Conservation (phyloP, 2,329 filamentous ascomycete genomes). For the Epichloe coenophiala region DNA sequence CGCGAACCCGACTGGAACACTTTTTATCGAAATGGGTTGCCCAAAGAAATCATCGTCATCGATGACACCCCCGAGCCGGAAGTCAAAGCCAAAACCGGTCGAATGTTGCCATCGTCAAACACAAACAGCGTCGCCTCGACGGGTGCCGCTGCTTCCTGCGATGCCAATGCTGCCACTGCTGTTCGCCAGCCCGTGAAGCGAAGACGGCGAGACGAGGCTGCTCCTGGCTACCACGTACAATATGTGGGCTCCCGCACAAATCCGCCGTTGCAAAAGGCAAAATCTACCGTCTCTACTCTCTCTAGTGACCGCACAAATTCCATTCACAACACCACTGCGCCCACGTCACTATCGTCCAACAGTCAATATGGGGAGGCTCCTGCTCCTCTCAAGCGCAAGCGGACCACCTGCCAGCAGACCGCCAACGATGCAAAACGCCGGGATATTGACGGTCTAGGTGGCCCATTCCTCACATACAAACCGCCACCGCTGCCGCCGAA, state of each 20-base stretch:
- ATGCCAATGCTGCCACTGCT: constrained; percentile 7
- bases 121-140: constrained; percentile 17
- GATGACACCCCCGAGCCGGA: constrained; percentile 55
- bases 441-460: constrained; percentile 56
- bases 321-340: constrained; percentile 69
- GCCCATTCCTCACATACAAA: constrained; percentile 66
- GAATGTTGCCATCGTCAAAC: constrained; percentile 19
- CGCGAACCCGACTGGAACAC: constrained; percentile 62
- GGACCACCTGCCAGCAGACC: constrained; percentile 60
- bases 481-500: constrained; percentile 80
- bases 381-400: constrained; percentile 80
- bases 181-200: constrained; percentile 53
- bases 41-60: constrained; percentile 77
- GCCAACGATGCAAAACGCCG: constrained; percentile 72
- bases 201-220: constrained; percentile 51
- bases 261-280: constrained; percentile 54
- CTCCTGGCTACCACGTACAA: constrained; percentile 60
- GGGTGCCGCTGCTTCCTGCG: constrained; percentile 13
- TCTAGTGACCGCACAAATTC: constrained; percentile 79
- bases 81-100: constrained; percentile 24
- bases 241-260: constrained; percentile 58
- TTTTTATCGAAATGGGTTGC: constrained; percentile 73
- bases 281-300: constrained; percentile 54
- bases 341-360: constrained; percentile 60
- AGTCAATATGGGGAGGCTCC: constrained; percentile 50